Base-by-base conservation (phyloP, 495 filamentous ascomycete species). In the Penicillium soppii region DNA sequence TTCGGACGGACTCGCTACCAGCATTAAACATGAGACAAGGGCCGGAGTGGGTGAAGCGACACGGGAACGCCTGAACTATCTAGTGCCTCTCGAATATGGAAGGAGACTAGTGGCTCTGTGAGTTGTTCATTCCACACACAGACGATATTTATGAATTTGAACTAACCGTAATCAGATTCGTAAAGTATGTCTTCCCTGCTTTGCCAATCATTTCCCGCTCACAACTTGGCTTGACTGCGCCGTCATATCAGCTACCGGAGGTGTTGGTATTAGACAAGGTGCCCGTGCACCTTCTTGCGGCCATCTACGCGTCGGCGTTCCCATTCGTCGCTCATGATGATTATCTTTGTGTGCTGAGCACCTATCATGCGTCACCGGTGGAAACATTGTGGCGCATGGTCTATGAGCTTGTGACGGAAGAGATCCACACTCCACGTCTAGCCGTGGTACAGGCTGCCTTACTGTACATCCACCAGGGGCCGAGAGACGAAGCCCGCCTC, bases 281-380 rank as follows among this genome's bases (percentile, higher is more conserved):
- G 2, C 65, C 70, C 5, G 53, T 65, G 9, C 59, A 64, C 47
- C 59, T 73, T 12, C 50, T 73, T 0, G 65, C 70, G 1, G 68
- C 70, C 7, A 54, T 73, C 2, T 73, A 70, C 47, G 70, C 67
- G 16, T 60, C 70, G 4, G 63, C 68, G 1, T 50, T 68, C 16
- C 63, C 65, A 7, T 74, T 74, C 27, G 57, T 56, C 20, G 57
- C 48, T 12, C 62, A 63, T 33, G 68, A 71, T n/a, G 63, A 69
- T 17, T 61, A 57, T 9, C 53, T 71, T 1, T 68, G 65, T 42
- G 54, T 71, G 0, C 30, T 67, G 12, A 58, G 56, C 20, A 65
- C 61, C 0, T 74, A 71, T 38, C 58, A 65, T 25, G 33, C 47
- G 16, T 59, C 65, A 1, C 62, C 68, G 1, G 47, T 65, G 2